Base-by-base conservation (phyloP, 2,329 filamentous ascomycete genomes). In the Aspergillus sp. region DNA sequence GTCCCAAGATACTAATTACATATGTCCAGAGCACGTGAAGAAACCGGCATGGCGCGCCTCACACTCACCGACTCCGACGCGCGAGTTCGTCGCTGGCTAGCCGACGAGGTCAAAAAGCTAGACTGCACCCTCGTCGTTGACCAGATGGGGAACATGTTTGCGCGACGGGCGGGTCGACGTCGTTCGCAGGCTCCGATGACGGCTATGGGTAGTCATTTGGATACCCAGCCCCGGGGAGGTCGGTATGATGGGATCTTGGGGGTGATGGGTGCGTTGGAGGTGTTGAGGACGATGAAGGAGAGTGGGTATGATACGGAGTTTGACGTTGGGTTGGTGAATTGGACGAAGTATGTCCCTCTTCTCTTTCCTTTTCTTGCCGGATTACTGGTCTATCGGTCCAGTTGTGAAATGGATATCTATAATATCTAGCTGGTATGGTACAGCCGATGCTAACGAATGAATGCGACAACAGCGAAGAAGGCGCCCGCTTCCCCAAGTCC, bases 241-340 rank as follows among this genome's bases (percentile, higher is more conserved):
- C 68, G 89, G 26, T 92, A 92, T 61, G 90, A 92, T 67, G 90
- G 90, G 0, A 90, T 92, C 32, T 75, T 93, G 0, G 90, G 90
- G 1, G 80, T 92, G 1, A 80, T 84, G 36, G 86, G 89, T 1
- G 90, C 85, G 0, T 76, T 92, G 0, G 90, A 92, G 73, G 88
- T 90, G 73, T 75, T 92, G 16, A 81, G 80, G 49, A 82, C 86
- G 0, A 78, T 93, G 56, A 80, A 85, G 3, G 89, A 92, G n/a
- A 82, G 85, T 51, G 76, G 82, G n/a, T 80, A 87, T 3, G 80
- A 87, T 67, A 92, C 89, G 0, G 80, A 86, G 31, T 88, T 83
- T 52, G 87, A 88, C 2, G 81, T 91, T 0, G 89, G 88, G 1
- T 82, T 91, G 0, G 84, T 91, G 1, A 90, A 91, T 47, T 72